A percentile compares a stretch with the other conserved stretches of the same genome.
phyloP scores from a whole-genome alignment of 208 protist species.

The Strigomonas culicis region DNA sequence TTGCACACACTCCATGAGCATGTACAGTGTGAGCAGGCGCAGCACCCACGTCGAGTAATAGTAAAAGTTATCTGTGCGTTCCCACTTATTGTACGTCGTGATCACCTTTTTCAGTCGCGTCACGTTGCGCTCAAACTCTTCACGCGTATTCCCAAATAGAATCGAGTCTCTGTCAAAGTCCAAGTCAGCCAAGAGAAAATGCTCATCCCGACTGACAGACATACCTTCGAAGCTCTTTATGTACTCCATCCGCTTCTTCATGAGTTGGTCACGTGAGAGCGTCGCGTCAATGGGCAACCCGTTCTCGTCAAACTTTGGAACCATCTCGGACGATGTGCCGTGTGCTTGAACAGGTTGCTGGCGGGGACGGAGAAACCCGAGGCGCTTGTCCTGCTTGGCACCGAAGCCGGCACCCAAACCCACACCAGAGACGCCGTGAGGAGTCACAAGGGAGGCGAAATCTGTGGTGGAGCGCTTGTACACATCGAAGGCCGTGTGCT shows the following conservation, averaged over 20 bases:
- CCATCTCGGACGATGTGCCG: slow-evolving; percentile 34
- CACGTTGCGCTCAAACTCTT: slow-evolving; percentile 84
- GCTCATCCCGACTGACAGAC: slow-evolving; percentile 69
- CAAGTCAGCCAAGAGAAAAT: slow-evolving; percentile 86
- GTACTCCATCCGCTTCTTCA: slow-evolving; percentile 69
- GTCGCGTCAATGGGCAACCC: slow-evolving; percentile 64
- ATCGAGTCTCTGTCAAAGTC: slow-evolving; percentile 85
- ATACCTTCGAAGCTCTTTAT: slow-evolving; percentile 82
- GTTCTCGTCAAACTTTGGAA: slow-evolving; percentile 68
- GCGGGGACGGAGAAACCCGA: slow-evolving; percentile 73
- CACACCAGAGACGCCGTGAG: slow-evolving; percentile 44
- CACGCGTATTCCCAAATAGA: slow-evolving; percentile 74
- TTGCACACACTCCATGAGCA: slow-evolving; percentile 73
- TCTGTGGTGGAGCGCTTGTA: slow-evolving; percentile 78
- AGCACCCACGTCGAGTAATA: slow-evolving; percentile 67
- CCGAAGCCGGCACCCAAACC: slow-evolving; percentile 81
- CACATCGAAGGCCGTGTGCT: slow-evolving; percentile 58
- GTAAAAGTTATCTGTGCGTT: slow-evolving; percentile 86
- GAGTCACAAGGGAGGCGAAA: slow-evolving; percentile 73
- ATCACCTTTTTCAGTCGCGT: slow-evolving; percentile 77
- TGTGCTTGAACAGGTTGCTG: slow-evolving; percentile 59
- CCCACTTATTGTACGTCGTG: slow-evolving; percentile 74
- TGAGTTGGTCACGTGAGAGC: slow-evolving; percentile 52
- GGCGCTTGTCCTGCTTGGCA: slow-evolving; percentile 68
- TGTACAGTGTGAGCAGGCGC: slow-evolving; percentile 61